These are phyloP conservation scores for Heterobasidion irregulare DNA, from an alignment of 1,284 basidiomycete species.

Conservation along the genomic window DNA sequence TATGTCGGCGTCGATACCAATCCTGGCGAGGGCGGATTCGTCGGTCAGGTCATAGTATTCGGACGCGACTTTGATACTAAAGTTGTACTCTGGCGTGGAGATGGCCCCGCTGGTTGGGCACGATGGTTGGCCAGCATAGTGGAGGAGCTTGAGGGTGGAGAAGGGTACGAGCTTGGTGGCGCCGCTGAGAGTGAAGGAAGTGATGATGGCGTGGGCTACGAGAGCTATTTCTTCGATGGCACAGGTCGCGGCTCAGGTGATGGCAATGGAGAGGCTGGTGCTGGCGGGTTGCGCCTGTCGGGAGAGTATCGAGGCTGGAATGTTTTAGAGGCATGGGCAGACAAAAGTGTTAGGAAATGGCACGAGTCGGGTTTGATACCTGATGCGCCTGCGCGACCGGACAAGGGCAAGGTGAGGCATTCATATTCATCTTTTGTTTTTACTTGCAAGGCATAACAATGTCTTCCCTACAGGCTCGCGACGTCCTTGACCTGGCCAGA, in stretches of 20 bases:
- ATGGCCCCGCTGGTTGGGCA: constrained; percentile 90
- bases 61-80: constrained; percentile 98
- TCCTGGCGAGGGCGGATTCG: constrained; percentile 68
- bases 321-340: constrained; percentile 87
- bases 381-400: constrained; percentile 26
- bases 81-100: constrained; percentile 88
- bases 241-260: constrained; percentile 67
- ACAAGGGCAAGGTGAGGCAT: constrained; percentile 41
- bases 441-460: neutral
- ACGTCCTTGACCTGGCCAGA: constrained; percentile 15
- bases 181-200: constrained; percentile 46
- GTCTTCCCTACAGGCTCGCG: constrained; percentile 12
- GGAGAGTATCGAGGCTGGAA: constrained; percentile 88
- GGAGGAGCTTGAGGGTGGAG: constrained; percentile 88
- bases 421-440: neutral
- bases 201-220: constrained; percentile 82
- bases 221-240: constrained; percentile 79
- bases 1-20: constrained; percentile 95
- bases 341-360: constrained; percentile 80
- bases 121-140: constrained; percentile 90
- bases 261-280: constrained; percentile 64
- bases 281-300: constrained; percentile 58
- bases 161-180: constrained; percentile 74
- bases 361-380: constrained; percentile 67
- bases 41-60: constrained; percentile 95